Percentiles rank a stretch among this genome's conserved stretches.
phyloP scores from a whole-genome alignment of 2,329 filamentous ascomycete genomes.

The Didymellaceae sp. region DNA sequence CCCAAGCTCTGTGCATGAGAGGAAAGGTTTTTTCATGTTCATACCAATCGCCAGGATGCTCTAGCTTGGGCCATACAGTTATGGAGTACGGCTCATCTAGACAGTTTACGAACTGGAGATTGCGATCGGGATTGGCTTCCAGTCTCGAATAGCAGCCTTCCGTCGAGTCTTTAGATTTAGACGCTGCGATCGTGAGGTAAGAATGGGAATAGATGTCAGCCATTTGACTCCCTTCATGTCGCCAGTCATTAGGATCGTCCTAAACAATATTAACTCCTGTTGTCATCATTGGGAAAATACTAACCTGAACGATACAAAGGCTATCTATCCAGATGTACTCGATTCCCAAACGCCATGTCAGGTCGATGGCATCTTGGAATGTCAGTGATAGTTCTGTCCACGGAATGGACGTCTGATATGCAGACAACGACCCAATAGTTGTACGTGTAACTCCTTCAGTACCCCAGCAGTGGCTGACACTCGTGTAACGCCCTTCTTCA shows the following conservation, averaged over 20 bases:
- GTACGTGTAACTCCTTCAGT: not conserved
- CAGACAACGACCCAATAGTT: not conserved
- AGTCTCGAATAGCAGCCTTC: slow-evolving; percentile 2
- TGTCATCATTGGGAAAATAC: not conserved
- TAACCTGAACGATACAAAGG: not conserved
- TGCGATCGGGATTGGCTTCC: not conserved
- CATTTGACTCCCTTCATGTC: slow-evolving; percentile 12
- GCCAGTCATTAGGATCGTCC: slow-evolving; percentile 20
- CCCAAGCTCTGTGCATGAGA: not conserved
- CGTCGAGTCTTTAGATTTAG: not conserved
- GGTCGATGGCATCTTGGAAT: slow-evolving; percentile 15
- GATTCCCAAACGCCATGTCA: slow-evolving; percentile 6
- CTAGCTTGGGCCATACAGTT: not conserved
- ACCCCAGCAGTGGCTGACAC: not conserved
- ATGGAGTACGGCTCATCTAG: not conserved
- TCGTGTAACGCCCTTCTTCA: not conserved
- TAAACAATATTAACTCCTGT: not conserved
- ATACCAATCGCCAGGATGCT: not conserved
- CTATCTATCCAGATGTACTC: not conserved
- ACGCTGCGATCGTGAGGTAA: not conserved
- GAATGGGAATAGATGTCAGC: slow-evolving; percentile 2
- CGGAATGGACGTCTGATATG: not conserved
- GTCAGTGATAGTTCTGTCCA: not conserved
- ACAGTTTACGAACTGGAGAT: not conserved
- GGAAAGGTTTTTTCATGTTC: not conserved